Evolutionary conservation across 106 monocot species (phyloP), one percentile per base, ranked within the genome.

Genomic region (Phalaenopsis equestris): DNA sequence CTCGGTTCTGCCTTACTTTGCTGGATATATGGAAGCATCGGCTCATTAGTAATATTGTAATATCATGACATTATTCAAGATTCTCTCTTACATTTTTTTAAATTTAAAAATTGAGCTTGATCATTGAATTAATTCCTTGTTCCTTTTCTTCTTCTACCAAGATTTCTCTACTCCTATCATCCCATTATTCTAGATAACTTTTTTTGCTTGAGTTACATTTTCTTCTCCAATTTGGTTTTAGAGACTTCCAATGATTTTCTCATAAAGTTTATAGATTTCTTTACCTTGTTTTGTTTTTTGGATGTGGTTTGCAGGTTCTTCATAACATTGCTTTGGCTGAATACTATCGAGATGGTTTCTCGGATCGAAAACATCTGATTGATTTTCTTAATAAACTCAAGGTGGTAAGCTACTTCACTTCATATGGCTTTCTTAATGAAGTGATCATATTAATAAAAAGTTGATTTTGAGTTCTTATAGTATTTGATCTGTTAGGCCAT

Each of bases 251-350:
- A 42, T 4, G n/a, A 18, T 42, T 19, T 42, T 73, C 42, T 73
- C 42, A 42, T 73, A 4, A 4, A 42, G 16, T 42, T 9, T 73
- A 68, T 68, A 14, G 14, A 68, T 68, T 68, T 37, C 7, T 70
- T 38, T 70, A 38, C 21, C 18, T 61, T 61, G 70, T 12, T 73
- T 73, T 15, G 41, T 73, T 36, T 48, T 84, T 23, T 4, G 57
- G 15, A 77, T 37, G 37, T 52, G 68, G 11, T 56, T 81, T 85
- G 81, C 83, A 94, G 94, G 85, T 94, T 80, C 86, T 88, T 82
- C 94, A 94, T 79, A 94, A 94, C 81, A 85, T 94, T 70, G 86
- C 82, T 79, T 80, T 94, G 30, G 84, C 94, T 42, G 89, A 94
- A 78, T 90, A 83, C 55, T 86, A 80, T 43, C 79, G 80, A 70